Evolutionary conservation across 192 early-diverging fungal genomes (phyloP).

Genomic region (Coemansia sp.): DNA sequence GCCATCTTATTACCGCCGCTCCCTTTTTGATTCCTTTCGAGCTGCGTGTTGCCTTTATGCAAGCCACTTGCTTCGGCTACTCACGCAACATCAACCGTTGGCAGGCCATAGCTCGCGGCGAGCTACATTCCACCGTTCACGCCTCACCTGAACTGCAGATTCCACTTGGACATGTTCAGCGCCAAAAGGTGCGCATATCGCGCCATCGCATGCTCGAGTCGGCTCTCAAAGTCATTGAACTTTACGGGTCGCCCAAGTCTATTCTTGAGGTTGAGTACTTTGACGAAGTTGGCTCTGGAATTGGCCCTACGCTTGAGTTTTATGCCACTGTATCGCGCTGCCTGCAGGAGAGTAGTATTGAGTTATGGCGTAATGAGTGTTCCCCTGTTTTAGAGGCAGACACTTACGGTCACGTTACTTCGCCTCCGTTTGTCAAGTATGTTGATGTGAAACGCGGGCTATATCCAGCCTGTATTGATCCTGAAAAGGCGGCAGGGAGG

Average conservation of each 20-base stretch:
- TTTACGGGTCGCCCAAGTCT: constrained; percentile 67
- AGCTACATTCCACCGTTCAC: constrained; percentile 9
- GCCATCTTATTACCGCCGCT: constrained; percentile 60
- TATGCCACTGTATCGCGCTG: constrained; percentile 78
- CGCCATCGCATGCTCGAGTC: constrained; percentile 76
- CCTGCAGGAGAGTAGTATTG: constrained; percentile 59
- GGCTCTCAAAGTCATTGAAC: constrained; percentile 81
- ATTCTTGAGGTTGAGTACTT: constrained; percentile 91
- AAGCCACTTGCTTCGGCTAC: constrained; percentile 85
- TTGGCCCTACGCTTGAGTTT: constrained; percentile 92
- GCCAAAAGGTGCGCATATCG: constrained; percentile 87
- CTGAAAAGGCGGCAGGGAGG: neutral
- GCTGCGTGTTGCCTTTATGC: constrained; percentile 71
- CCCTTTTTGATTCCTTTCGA: constrained; percentile 86
- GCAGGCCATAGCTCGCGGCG: constrained; percentile 48
- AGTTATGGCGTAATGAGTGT: constrained; percentile 69
- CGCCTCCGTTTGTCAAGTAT: constrained; percentile 10
- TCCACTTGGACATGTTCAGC: constrained; percentile 68
- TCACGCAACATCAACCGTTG: constrained; percentile 71
- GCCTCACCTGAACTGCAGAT: constrained; percentile 16
- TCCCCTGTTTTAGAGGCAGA: neutral
- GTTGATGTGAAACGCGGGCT: constrained; percentile 56
- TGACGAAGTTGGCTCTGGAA: constrained; percentile 89
- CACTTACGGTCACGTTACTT: neutral
- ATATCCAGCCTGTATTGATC: constrained; percentile 55